Conservation (phyloP, 1,284 basidiomycete species). For the Pseudozyma pruni region DNA sequence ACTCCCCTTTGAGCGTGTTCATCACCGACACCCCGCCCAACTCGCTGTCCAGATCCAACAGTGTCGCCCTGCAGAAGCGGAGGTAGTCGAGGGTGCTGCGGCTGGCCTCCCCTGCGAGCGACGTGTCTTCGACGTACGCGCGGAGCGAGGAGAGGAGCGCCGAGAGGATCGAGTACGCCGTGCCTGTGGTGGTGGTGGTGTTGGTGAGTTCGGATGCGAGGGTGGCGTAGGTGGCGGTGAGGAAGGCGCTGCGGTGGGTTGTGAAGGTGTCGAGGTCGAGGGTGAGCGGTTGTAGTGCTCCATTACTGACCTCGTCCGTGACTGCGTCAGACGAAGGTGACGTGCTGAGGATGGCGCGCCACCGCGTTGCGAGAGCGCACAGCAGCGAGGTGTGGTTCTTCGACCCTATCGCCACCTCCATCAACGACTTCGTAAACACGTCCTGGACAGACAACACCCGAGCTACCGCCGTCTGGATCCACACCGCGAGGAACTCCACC, state of each 20-base stretch:
- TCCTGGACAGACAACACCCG: slow-evolving; percentile 48
- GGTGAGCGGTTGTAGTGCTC: neutral
- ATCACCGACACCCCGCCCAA: slow-evolving; percentile 4
- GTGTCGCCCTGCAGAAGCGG: slow-evolving; percentile 10
- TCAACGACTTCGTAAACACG: slow-evolving; percentile 37
- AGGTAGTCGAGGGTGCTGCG: slow-evolving; percentile 8
- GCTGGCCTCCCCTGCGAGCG: slow-evolving; percentile 1
- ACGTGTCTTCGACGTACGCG: slow-evolving; percentile 37
- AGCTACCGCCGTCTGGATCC: slow-evolving; percentile 55
- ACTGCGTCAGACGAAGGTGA: neutral
- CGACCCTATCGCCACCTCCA: neutral
- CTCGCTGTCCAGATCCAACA: slow-evolving; percentile 8
- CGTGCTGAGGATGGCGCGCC: slow-evolving; percentile 1
- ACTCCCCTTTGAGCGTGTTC: slow-evolving; percentile 4
- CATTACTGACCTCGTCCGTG: neutral
- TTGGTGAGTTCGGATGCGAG: slow-evolving; percentile 8
- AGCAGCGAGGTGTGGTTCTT: slow-evolving; percentile 5
- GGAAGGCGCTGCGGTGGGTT: neutral
- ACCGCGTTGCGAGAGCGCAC: neutral
- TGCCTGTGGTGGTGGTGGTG: slow-evolving; percentile 12
- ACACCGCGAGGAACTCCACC: slow-evolving; percentile 50
- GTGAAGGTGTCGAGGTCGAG: slow-evolving; percentile 28
- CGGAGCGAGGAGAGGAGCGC: slow-evolving; percentile 37
- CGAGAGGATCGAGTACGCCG: slow-evolving; percentile 33
- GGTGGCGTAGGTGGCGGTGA: slow-evolving; percentile 6